Percentiles rank a stretch among this genome's conserved stretches.
These are phyloP conservation scores for Tulasnella sp. DNA, from an alignment of 768 basidiomycete species.

Conservation along the genomic window DNA sequence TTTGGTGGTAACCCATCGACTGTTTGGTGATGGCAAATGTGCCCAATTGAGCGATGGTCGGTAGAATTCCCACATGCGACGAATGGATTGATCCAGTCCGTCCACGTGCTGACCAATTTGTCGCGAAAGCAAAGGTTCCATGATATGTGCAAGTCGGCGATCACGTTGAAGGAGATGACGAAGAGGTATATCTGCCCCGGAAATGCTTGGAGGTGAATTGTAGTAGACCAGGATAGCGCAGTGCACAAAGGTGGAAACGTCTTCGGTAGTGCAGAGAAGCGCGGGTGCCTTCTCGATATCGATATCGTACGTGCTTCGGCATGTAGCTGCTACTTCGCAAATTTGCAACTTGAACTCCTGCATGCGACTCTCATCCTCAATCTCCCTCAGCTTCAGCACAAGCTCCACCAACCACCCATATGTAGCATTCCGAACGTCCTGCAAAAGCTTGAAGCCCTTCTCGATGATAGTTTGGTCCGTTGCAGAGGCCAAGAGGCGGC, in stretches of 20 bases:
- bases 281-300: not conserved
- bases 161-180: not conserved
- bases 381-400: constrained; percentile 19
- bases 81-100: not conserved
- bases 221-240: constrained; percentile 1
- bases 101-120: not conserved
- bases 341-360: constrained; percentile 21
- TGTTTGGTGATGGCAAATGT: not conserved
- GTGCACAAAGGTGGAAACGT: constrained; percentile 4
- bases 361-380: constrained; percentile 3
- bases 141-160: not conserved
- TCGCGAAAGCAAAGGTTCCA: not conserved
- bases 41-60: not conserved
- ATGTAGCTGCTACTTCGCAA: constrained; percentile 26
- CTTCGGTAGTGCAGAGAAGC: not conserved
- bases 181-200: not conserved
- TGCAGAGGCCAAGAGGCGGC: constrained; percentile 29
- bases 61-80: not conserved
- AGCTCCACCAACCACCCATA: constrained; percentile 31
- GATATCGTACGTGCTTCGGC: not conserved
- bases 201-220: not conserved
- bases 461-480: constrained; percentile 14
- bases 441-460: constrained; percentile 24
- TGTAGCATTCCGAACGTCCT: constrained; percentile 24
- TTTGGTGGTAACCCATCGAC: constrained; percentile 7